phyloP scores from a whole-genome alignment of 257 asterid genomes.

The Forsythia suspensa region DNA sequence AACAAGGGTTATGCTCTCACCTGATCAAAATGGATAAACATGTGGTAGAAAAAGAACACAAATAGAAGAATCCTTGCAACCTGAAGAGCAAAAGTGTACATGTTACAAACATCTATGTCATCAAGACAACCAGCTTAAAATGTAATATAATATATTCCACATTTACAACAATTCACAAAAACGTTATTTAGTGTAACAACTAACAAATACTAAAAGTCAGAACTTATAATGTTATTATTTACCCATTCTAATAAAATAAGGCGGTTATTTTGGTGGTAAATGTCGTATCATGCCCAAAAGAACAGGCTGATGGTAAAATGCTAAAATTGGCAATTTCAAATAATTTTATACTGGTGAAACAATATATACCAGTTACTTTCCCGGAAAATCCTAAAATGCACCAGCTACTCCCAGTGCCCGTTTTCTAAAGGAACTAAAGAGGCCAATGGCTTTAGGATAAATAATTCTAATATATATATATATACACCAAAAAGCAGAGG shows the following conservation, averaged over 20 bases:
- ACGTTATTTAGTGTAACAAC: background rate
- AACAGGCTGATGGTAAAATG: background rate
- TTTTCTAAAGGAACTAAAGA: background rate
- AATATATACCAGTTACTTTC: background rate
- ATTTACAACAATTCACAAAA: background rate
- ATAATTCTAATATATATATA: no score
- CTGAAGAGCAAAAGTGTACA: constrained; percentile 45
- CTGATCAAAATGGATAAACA: constrained; percentile 79
- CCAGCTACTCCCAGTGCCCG: background rate
- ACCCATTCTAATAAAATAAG: background rate
- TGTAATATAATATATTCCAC: constrained; percentile 1
- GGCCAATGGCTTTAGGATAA: background rate
- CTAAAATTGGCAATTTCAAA: background rate
- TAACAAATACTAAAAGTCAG: background rate
- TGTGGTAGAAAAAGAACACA: constrained; percentile 70
- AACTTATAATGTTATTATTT: no score
- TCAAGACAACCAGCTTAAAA: constrained; percentile 16
- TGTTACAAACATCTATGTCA: constrained; percentile 16
- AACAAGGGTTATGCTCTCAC: constrained; percentile 33
- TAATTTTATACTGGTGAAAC: background rate
- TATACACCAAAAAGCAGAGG: no score
- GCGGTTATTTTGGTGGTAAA: background rate
- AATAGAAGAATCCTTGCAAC: constrained; percentile 81
- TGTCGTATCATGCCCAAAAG: background rate
- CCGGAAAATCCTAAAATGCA: background rate